A percentile compares a stretch with the other conserved stretches of the same genome.
phyloP scores from a whole-genome alignment of 169 alveolate species.

The Eimeria sp. region DNA sequence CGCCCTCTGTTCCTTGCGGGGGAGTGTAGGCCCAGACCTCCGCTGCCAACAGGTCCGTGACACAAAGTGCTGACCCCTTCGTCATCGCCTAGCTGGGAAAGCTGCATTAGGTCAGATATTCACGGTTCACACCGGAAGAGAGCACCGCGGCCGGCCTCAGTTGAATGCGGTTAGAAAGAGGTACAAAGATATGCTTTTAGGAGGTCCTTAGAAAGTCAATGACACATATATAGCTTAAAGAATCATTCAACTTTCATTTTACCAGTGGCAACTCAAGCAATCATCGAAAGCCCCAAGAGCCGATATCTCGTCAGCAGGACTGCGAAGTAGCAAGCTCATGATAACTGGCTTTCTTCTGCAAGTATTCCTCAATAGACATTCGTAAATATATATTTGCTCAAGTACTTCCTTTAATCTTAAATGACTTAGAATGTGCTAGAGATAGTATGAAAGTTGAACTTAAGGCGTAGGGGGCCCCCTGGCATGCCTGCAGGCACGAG shows the following conservation, averaged over 20 bases:
- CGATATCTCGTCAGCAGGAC: not conserved
- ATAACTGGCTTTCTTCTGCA: not conserved
- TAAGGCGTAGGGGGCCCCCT: too few species aligned
- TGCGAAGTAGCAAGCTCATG: not conserved
- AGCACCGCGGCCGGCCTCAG: not conserved
- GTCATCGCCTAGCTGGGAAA: not conserved
- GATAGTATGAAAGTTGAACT: too few species aligned
- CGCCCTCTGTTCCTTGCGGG: constrained; percentile 48
- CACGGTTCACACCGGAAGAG: not conserved
- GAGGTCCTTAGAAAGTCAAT: not conserved
- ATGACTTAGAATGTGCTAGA: too few species aligned
- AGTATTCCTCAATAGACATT: not conserved
- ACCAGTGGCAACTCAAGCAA: not conserved
- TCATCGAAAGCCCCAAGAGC: not conserved
- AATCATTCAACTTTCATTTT: not conserved
- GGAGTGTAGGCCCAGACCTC: constrained; percentile 76
- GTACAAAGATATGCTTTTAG: not conserved
- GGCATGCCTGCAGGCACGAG: too few species aligned
- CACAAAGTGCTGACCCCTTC: not conserved
- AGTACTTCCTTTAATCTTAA: not conserved
- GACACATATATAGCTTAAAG: not conserved
- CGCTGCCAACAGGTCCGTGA: constrained; percentile 19
- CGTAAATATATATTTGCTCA: not conserved
- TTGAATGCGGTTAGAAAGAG: not conserved
- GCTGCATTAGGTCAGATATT: too few species aligned